Percentiles rank a stretch among this genome's conserved stretches.
phyloP scores from a whole-genome alignment of 352 stramenopile species.

The Blastocystis sp. region DNA sequence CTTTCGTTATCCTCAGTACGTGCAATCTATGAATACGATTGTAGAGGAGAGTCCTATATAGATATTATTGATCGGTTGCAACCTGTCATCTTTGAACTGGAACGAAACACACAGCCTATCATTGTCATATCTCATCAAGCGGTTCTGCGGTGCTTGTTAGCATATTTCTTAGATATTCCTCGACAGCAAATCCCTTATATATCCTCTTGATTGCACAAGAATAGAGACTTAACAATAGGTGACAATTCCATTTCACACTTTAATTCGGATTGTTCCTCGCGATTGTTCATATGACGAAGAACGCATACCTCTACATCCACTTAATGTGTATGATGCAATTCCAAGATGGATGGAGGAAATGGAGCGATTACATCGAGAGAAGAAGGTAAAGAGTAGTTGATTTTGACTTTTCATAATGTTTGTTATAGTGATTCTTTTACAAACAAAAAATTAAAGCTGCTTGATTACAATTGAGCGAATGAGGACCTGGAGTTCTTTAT shows the following conservation, averaged over 20 bases:
- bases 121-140: conserved; percentile 87
- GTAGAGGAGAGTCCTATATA: conserved; percentile 89
- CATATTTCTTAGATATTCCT: conserved; percentile 89
- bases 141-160: conserved; percentile 89
- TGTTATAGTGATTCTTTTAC: not conserved
- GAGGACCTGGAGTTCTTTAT: not conserved
- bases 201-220: conserved; percentile 69
- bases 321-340: conserved; percentile 65
- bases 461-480: conserved; percentile 9
- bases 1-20: conserved; percentile 62
- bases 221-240: conserved; percentile 18
- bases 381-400: not conserved
- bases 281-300: conserved; percentile 65
- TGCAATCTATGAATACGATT: not conserved
- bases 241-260: conserved; percentile 57
- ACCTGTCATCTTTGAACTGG: conserved; percentile 92
- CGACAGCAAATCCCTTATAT: conserved; percentile 86
- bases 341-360: conserved; percentile 56
- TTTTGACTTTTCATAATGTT: too few relatives aligned
- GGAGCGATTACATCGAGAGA: conserved; percentile 24
- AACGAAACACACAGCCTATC: conserved; percentile 83
- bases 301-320: conserved; percentile 41
- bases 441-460: not conserved
- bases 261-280: conserved; percentile 53
- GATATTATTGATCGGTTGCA: conserved; percentile 93